Conservation (phyloP, 257 asterid genomes). For the Vinca minor region DNA sequence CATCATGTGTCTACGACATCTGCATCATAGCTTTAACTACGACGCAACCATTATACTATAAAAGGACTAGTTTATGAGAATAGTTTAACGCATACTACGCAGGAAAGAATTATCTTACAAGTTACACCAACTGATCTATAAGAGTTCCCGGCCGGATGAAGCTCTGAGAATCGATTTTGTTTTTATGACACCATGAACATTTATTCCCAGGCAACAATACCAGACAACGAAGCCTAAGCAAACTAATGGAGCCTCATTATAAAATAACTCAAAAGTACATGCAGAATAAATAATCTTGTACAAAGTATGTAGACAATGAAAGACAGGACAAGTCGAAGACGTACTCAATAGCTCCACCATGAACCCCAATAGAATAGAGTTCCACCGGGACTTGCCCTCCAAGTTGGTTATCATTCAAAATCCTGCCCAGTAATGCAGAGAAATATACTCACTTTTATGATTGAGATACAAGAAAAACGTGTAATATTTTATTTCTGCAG, state of each 20-base stretch:
- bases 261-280: background rate
- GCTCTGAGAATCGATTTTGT: background rate
- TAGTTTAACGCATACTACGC: background rate
- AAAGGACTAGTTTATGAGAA: background rate
- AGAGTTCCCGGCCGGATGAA: background rate
- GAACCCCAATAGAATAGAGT: constrained; percentile 83
- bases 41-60: background rate
- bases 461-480: background rate
- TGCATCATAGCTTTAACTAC: background rate
- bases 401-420: constrained; percentile 62
- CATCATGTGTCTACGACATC: background rate
- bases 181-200: background rate
- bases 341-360: constrained; percentile 95
- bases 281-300: background rate
- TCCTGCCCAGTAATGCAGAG: constrained; percentile 26
- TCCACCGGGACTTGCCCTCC: constrained; percentile 84
- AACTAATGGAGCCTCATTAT: background rate
- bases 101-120: background rate
- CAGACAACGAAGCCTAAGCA: background rate
- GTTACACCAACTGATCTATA: background rate
- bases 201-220: background rate
- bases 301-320: background rate
- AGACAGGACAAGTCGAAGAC: constrained; percentile 14
- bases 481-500: background rate
- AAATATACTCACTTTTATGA: background rate